Evolutionary conservation across 179 eudicot species (phyloP).

Genomic region (Silene coronaria): DNA sequence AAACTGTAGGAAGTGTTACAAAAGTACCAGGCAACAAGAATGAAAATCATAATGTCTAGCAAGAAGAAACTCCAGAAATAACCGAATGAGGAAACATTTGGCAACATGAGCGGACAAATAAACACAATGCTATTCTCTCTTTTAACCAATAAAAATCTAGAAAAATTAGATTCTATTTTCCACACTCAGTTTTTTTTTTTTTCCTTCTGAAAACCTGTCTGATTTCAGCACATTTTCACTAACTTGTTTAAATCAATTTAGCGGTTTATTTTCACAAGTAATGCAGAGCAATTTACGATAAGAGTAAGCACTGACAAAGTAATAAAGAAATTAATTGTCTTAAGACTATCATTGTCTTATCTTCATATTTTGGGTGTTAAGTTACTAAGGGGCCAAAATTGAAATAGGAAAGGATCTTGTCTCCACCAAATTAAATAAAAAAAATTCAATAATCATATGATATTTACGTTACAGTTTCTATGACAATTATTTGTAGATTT

Average conservation of each 20-base stretch:
- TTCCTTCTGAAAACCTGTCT: neutral
- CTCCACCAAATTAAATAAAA: neutral
- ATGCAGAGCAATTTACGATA: neutral
- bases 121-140: neutral
- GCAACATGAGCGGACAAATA: too few relatives aligned
- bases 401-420: neutral
- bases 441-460: neutral
- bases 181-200: neutral
- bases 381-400: neutral
- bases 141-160: neutral
- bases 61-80: neutral
- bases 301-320: neutral
- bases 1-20: neutral
- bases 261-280: too few relatives aligned
- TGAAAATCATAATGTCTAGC: neutral
- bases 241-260: neutral
- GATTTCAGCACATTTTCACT: neutral
- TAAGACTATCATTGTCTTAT: too few relatives aligned
- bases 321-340: neutral
- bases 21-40: neutral
- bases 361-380: too few relatives aligned
- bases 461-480: neutral
- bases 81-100: neutral
- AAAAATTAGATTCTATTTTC: neutral
- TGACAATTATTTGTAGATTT: neutral